Conservation (phyloP, 768 basidiomycete genomes). For the Boletus vinaceobasis region DNA sequence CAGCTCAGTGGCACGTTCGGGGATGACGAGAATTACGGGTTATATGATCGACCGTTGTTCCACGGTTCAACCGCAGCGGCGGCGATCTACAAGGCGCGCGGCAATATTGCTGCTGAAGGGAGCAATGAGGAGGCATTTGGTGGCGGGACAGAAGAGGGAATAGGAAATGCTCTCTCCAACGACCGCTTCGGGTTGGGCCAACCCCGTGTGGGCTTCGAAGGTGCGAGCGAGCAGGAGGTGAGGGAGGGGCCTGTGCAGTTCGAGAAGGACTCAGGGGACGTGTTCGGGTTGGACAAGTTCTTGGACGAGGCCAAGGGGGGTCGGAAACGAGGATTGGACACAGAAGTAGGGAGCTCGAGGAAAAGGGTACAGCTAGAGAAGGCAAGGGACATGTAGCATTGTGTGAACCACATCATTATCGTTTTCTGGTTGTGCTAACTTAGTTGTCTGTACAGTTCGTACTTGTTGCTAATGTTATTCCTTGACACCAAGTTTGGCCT, state of each 20-base stretch:
- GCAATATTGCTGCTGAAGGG: slow-evolving; percentile 64
- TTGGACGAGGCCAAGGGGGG: slow-evolving; percentile 96
- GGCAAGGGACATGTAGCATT: slow-evolving; percentile 43
- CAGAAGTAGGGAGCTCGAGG: slow-evolving; percentile 63
- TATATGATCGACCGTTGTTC: slow-evolving; percentile 95
- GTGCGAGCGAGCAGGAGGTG: slow-evolving; percentile 79
- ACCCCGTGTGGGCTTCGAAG: slow-evolving; percentile 85
- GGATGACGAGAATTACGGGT: slow-evolving; percentile 88
- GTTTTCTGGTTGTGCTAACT: background rate
- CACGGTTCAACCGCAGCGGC: slow-evolving; percentile 94
- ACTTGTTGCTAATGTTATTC: background rate
- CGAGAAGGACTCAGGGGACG: slow-evolving; percentile 96
- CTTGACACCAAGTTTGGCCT: no score
- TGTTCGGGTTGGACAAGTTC: slow-evolving; percentile 95
- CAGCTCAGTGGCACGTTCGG: slow-evolving; percentile 77
- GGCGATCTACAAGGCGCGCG: slow-evolving; percentile 98
- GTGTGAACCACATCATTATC: background rate
- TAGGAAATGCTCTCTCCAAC: slow-evolving; percentile 83
- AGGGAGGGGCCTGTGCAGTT: slow-evolving; percentile 96
- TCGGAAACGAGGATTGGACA: slow-evolving; percentile 85
- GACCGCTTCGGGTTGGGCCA: slow-evolving; percentile 92
- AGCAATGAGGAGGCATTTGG: slow-evolving; percentile 91
- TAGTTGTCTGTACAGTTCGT: background rate
- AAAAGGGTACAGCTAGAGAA: slow-evolving; percentile 69
- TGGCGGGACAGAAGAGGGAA: slow-evolving; percentile 94